phyloP scores from a whole-genome alignment of 2,329 filamentous ascomycete genomes.

The Helminthosporium solani region DNA sequence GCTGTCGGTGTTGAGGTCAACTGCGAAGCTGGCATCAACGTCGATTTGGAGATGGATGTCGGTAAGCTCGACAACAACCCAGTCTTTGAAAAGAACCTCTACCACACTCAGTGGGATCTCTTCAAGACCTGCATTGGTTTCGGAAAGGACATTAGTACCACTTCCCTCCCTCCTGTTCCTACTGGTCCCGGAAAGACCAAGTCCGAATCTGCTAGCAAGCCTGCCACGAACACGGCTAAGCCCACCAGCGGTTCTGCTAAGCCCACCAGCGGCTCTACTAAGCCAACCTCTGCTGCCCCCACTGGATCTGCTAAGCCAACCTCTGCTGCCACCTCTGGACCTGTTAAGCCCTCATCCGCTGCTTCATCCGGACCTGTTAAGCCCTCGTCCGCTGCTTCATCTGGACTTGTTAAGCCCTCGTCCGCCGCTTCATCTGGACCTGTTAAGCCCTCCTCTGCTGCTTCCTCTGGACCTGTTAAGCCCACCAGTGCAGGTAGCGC shows the following conservation, averaged over 20 bases:
- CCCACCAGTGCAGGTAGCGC: background rate
- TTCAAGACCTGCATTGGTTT: slow-evolving; percentile 1
- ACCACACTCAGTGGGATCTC: background rate
- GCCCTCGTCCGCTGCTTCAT: too few relatives aligned
- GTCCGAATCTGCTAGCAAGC: background rate
- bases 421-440: too few relatives aligned
- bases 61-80: background rate
- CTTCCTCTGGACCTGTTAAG: background rate
- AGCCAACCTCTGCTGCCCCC: background rate
- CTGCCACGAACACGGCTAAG: background rate
- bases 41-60: background rate
- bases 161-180: background rate
- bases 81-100: background rate
- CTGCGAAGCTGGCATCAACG: background rate
- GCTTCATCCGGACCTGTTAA: too few relatives aligned
- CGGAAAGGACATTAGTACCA: background rate
- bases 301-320: background rate
- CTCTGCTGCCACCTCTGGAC: background rate
- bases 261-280: background rate
- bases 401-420: too few relatives aligned
- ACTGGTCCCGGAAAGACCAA: background rate
- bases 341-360: too few relatives aligned
- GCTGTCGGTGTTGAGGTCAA: background rate
- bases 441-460: background rate
- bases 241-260: background rate